Evolutionary conservation across 1,284 basidiomycete species (phyloP), one percentile per base, ranked within the genome.

Genomic region (Schizophyllum amplum): DNA sequence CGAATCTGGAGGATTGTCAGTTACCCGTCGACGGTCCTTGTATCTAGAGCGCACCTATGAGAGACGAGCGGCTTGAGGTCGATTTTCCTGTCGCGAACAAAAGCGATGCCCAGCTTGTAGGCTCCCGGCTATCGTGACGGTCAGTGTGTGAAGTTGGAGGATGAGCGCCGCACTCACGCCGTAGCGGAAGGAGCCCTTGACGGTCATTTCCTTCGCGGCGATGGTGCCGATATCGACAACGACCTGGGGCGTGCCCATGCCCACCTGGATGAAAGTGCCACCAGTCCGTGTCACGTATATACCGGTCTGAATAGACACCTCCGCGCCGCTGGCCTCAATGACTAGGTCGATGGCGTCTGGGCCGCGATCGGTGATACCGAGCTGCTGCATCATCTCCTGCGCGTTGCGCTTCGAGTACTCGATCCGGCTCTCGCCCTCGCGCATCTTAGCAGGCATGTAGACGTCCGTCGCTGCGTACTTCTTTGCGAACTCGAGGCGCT

Each of bases 1-100:
- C 68, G 73, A 87, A 95, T 49, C 90, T 87, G 51, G 15, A 11
- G 33, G n/a, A 6, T 0, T 26, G 5, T 23, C 27, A 7, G 52
- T 5, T 25, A 59, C 72, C 50, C 47, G 26, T 33, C n/a, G 25
- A 46, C 21, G 21, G 23, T 27, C 5, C 51, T 47, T 24, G 23
- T 47, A 50, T 24, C n/a, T n/a, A n/a, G 53, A 62, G 68, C 72
- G 65, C 69, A 87, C 84, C 92, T 79, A 69, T 94, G 92, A 5
- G 94, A 93, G 54, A 97, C 90, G 47, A 98, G 78, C 13, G 92
- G 87, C 72, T 90, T 94, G 62, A 97, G 77, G 72, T 96, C 79
- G 66, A 97, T 82, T 67, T 87, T 86, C 51, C 91, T 91, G 59
- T 80, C 81, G 11, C 86, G 75, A 33, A 88, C 89, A 47, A 97